These are phyloP conservation scores for Saccharomycopsis javanensis DNA, from an alignment of 805 yeast genomes.

Conservation along the genomic window DNA sequence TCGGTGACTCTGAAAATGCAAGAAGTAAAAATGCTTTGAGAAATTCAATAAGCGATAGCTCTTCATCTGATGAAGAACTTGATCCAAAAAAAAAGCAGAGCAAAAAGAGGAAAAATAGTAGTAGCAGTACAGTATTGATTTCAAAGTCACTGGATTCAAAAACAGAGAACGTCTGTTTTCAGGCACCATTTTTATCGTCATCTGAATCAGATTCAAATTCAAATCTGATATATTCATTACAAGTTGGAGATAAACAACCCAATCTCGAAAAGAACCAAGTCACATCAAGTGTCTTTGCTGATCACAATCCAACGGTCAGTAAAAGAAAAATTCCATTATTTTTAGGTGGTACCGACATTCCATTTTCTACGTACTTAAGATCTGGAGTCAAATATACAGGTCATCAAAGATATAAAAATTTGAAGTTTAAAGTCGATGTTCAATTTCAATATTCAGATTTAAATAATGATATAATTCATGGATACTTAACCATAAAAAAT, in stretches of 20 bases:
- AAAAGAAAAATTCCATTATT: not conserved
- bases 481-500: constrained; percentile 60
- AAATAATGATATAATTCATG: constrained; percentile 37
- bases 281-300: not conserved
- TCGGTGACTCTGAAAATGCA: not conserved
- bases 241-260: not conserved
- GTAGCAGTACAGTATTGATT: too few relatives aligned
- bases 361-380: constrained; percentile 17
- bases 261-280: not conserved
- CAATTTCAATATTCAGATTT: constrained; percentile 50
- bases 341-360: not conserved
- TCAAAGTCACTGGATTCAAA: too few relatives aligned
- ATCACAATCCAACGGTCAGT: not conserved
- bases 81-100: not conserved
- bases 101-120: too few relatives aligned
- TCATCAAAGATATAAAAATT: constrained; percentile 28
- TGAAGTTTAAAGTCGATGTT: constrained; percentile 42
- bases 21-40: not conserved
- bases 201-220: not conserved
- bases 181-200: not conserved
- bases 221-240: not conserved
- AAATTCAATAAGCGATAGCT: not conserved
- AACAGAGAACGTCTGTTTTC: not conserved
- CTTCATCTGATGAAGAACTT: not conserved
- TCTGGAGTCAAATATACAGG: constrained; percentile 27